Percentiles rank a stretch among this genome's conserved stretches.
Conservation (phyloP, 495 filamentous ascomycete species). For the Chaetomium fimeti region DNA sequence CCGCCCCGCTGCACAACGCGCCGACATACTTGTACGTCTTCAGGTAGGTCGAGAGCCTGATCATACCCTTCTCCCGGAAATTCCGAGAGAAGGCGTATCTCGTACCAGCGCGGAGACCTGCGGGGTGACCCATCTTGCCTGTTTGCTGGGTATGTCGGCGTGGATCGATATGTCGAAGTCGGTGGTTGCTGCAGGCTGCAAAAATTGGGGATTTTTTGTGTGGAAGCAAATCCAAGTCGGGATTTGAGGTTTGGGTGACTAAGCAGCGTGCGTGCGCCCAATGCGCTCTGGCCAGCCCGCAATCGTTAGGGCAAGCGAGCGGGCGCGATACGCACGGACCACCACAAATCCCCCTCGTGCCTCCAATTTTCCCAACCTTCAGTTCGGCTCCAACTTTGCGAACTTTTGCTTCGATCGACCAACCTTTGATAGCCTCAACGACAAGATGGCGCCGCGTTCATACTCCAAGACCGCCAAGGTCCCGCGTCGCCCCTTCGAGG, state of each 20-base stretch:
- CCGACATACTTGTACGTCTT: constrained; percentile 75
- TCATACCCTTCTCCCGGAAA: constrained; percentile 92
- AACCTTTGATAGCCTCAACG: constrained; percentile 42
- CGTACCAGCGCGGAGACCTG: constrained; percentile 92
- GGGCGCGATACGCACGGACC: constrained; percentile 30
- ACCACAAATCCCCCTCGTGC: constrained; percentile 43
- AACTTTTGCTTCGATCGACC: constrained; percentile 36
- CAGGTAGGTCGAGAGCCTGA: constrained; percentile 87
- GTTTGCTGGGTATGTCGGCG: constrained; percentile 40
- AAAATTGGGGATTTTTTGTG: constrained; percentile 38
- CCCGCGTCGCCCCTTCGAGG: constrained; percentile 86
- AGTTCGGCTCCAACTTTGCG: constrained; percentile 8
- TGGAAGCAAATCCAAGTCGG: constrained; percentile 35
- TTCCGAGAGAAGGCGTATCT: constrained; percentile 91
- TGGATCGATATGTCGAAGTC: constrained; percentile 42
- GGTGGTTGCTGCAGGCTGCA: constrained; percentile 35
- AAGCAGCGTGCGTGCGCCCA: constrained; percentile 27
- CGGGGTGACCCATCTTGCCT: constrained; percentile 86
- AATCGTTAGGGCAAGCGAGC: constrained; percentile 36
- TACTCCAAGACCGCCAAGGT: constrained; percentile 99
- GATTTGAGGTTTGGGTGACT: constrained; percentile 35
- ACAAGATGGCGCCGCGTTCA: constrained; percentile 54
- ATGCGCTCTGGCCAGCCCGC: constrained; percentile 10
- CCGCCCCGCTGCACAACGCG: not conserved
- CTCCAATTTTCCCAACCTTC: constrained; percentile 30